Evolutionary conservation across 495 filamentous ascomycete genomes (phyloP).

Genomic region (Penicillium lagena): DNA sequence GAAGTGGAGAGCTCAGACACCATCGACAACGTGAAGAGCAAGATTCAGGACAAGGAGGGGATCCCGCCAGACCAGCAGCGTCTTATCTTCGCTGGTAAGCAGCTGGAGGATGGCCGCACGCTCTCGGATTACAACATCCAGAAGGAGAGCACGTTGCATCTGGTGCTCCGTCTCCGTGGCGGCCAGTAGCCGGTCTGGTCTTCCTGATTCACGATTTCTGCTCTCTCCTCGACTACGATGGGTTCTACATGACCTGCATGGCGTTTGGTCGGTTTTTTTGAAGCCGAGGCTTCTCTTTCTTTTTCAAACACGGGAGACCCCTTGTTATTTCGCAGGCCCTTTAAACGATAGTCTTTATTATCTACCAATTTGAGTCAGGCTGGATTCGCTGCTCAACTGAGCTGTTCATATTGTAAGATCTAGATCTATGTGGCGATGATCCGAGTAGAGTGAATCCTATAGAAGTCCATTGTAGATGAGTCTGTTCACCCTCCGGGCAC

Average conservation of each 20-base stretch:
- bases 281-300: slow-evolving; percentile 24
- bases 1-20: slow-evolving; percentile 87
- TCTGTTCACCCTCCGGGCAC: too few relatives aligned
- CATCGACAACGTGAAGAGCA: slow-evolving; percentile 88
- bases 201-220: slow-evolving; percentile 4
- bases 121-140: slow-evolving; percentile 91
- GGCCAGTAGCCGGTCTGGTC: slow-evolving; percentile 50
- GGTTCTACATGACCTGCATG: slow-evolving; percentile 32
- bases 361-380: slow-evolving; percentile 4
- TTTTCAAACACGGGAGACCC: slow-evolving; percentile 11
- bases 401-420: too few relatives aligned
- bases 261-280: slow-evolving; percentile 38
- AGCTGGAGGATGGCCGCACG: slow-evolving; percentile 79
- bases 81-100: slow-evolving; percentile 87
- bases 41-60: slow-evolving; percentile 92
- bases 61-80: slow-evolving; percentile 87
- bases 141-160: slow-evolving; percentile 83
- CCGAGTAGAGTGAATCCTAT: too few relatives aligned
- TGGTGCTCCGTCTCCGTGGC: slow-evolving; percentile 83
- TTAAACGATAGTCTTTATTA: background rate
- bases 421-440: too few relatives aligned
- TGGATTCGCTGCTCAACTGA: too few relatives aligned
- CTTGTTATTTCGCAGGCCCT: too few relatives aligned
- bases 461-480: too few relatives aligned
- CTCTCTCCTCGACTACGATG: slow-evolving; percentile 16